These are phyloP conservation scores for Cucurbita pepo DNA, from an alignment of 306 rosid species.

Conservation along the genomic window DNA sequence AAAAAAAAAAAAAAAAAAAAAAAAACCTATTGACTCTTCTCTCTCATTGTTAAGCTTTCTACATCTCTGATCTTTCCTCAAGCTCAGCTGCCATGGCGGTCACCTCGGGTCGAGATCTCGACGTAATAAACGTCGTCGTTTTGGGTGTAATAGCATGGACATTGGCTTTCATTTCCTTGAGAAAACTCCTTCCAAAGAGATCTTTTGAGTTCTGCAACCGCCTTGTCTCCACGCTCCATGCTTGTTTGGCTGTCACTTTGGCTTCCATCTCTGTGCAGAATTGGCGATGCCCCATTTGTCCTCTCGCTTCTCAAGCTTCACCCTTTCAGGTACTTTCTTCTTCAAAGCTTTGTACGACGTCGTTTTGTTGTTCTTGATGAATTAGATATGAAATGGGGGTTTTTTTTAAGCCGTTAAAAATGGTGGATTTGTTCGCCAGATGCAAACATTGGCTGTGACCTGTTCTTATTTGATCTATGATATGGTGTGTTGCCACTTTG, in stretches of 20 bases:
- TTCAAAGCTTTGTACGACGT: no score
- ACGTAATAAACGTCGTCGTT: slow-evolving; percentile 17
- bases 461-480: slow-evolving; percentile 72
- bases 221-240: slow-evolving; percentile 55
- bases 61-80: background rate
- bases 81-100: background rate
- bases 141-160: slow-evolving; percentile 68
- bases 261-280: slow-evolving; percentile 49
- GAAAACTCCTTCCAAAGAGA: slow-evolving; percentile 26
- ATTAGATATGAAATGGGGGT: no score
- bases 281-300: slow-evolving; percentile 66
- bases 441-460: slow-evolving; percentile 42
- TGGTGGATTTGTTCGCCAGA: slow-evolving; percentile 20
- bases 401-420: background rate
- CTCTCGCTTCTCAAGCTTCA: slow-evolving; percentile 43
- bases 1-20: no score
- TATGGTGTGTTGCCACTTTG: slow-evolving; percentile 53
- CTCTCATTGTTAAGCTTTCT: background rate
- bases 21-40: background rate
- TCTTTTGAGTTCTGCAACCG: slow-evolving; percentile 60
- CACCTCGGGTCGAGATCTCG: background rate
- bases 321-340: slow-evolving; percentile 24
- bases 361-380: no score
- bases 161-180: slow-evolving; percentile 23
- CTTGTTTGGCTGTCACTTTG: slow-evolving; percentile 42